phyloP scores from a whole-genome alignment of 2,329 filamentous ascomycete genomes.

The Hypoxylon rubiginosum region DNA sequence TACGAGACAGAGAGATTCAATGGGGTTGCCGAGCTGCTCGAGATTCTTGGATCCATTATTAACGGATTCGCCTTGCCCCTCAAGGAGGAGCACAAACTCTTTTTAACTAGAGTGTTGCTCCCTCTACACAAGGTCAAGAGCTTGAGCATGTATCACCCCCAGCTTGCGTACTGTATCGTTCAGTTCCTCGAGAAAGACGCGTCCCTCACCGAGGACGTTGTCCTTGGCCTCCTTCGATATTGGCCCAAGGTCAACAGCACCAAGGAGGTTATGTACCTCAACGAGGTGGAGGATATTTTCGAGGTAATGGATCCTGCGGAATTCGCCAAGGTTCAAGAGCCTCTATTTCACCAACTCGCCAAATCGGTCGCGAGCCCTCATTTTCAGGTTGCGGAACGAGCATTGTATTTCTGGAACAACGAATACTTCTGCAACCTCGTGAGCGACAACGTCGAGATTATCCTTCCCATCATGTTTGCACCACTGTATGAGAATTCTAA shows the following conservation, averaged over 20 bases:
- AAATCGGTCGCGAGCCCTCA: slow-evolving; percentile 98
- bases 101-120: slow-evolving; percentile 91
- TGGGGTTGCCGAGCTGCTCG: slow-evolving; percentile 94
- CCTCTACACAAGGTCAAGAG: slow-evolving; percentile 99
- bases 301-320: slow-evolving; percentile 99
- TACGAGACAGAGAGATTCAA: slow-evolving; percentile 99
- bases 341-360: slow-evolving; percentile 94
- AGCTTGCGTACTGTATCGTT: slow-evolving; percentile 98
- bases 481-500: slow-evolving; percentile 99
- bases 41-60: slow-evolving; percentile 98
- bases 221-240: slow-evolving; percentile 92
- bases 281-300: slow-evolving; percentile 99
- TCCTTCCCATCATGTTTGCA: slow-evolving; percentile 99
- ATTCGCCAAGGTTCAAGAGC: slow-evolving; percentile 98
- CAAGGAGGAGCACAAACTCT: slow-evolving; percentile 99
- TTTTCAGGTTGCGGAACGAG: slow-evolving; percentile 97
- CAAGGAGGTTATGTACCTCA: slow-evolving; percentile 99
- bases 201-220: slow-evolving; percentile 96
- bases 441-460: slow-evolving; percentile 98
- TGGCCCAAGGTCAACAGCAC: slow-evolving; percentile 99
- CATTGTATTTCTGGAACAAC: slow-evolving; percentile 99
- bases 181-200: slow-evolving; percentile 99
- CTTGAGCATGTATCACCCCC: slow-evolving; percentile 99
- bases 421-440: slow-evolving; percentile 99
- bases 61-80: slow-evolving; percentile 97